Base-by-base conservation (phyloP, 2,329 filamentous ascomycete species). In the Endothia cerciana region DNA sequence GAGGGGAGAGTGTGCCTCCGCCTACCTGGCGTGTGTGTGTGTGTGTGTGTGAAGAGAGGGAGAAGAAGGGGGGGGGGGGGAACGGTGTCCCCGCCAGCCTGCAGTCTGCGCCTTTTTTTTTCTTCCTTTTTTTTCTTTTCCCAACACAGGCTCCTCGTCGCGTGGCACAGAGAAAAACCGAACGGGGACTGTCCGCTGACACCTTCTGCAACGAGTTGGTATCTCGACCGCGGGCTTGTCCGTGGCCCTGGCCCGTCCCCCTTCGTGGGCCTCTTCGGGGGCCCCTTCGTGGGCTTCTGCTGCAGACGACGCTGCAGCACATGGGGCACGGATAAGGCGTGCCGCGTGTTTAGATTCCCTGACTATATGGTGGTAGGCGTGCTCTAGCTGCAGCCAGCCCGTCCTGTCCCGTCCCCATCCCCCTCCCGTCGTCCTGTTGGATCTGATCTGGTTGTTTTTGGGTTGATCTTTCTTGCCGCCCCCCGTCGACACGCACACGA, bases 201-300 rank as follows among this genome's bases (percentile, higher is more conserved):
- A 55, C 51, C 51, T 55, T 55, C 51, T 55, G 15, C 28, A 55
- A 55, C 30, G 51, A 55, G 51, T 15, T n/a, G n/a, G n/a, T n/a
- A n/a, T n/a, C n/a, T n/a, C n/a, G n/a, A n/a, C n/a, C n/a, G 28
- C 22, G 47, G 47, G 22, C 47, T 51, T 51, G 47, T 51, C 47
- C 47, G 25, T 28, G 15, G 15, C 8, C 25, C 22, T 51, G 47
- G 47, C 2, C 47, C 43, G n/a, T n/a, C 41, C 19, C 6, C 7
- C 17, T 17, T n/a, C n/a, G n/a, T n/a, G n/a, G n/a, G n/a, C 19
- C 43, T 22, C 17, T 6, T 22, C n/a, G 17, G 41, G 17, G 41
- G 41, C 41, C 45, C n/a, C 22, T 25, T 25, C 49, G 49, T 33
- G 25, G 25, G 25, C 49, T n/a, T 30, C 49, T 55, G 17, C 51